Base-by-base conservation (phyloP, 257 asterid species). In the Echium plantagineum region DNA sequence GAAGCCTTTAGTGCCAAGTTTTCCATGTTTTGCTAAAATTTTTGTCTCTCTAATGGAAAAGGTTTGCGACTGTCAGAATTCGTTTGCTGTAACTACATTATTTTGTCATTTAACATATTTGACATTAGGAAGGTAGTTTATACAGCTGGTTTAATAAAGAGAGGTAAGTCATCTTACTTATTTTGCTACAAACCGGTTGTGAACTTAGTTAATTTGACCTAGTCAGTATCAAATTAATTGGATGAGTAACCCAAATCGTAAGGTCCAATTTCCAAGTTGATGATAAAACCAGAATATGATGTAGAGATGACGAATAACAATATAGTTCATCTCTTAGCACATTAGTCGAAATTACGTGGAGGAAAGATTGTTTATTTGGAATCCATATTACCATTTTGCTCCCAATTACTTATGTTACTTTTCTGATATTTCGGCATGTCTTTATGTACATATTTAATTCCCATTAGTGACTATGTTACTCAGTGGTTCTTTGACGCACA, bases 1-100 rank as follows among this genome's bases (percentile, higher is more conserved):
- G 19, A 93, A 86, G 87, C 97, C 96, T 75, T 81, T 93, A 60
- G 99, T 93, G 73, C 97, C 99, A 64, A 89, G 97, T 77, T 93
- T 93, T 79, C 99, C 99, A 61, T 93, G 99, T 71, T 93, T 89
- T 68, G 87, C 89, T 71, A 82, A 77, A 63, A 86, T 89, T 31
- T 31, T 20, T 38, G 86, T 89, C 57, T 84, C 95, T 60, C 97
- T 89, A 60, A 86, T 86, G 97, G 91, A 89, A 68, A 89, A 89
- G 97, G 97, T 89, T 69, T 73, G 81, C 71, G 42, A 32, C 64
- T 53, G 0, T 19, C 26, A 7, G 5, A 8, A n/a, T 19, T 19
- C 12, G 10, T 9, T 1, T n/a, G 22, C 57, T 7, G 5, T n/a
- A 18, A 3, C 15, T 18, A 53, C 17, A 19, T 13, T 58, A 18